Base-by-base conservation (phyloP, 371 early-diverging fungal genomes). In the Mycotypha africana region DNA sequence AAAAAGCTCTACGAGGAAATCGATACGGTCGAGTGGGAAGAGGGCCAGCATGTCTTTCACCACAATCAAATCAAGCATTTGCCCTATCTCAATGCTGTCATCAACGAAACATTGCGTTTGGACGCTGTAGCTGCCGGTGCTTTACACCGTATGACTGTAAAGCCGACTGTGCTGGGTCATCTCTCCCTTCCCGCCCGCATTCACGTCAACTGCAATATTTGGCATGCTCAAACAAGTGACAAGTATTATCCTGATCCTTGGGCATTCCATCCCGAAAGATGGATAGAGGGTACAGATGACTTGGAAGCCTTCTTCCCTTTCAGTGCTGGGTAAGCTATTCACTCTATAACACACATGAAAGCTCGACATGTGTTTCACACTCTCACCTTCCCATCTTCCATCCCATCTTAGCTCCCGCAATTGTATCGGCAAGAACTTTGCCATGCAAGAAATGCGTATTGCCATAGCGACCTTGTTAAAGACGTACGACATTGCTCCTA, bases 401-500 rank as follows among this genome's bases (percentile, higher is more conserved):
- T n/a, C n/a, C n/a, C n/a, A n/a, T n/a, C n/a, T n/a, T 49, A 62
- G 67, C 9, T 59, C 72, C 21, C 53, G 77, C 21, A 71, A 71
- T 41, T 76, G 77, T 39, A 65, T 74, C 32, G 77, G 77, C 31
- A 76, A 69, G 46, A 66, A 61, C 51, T 74, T 76, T 62, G 72
- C 70, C 12, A 36, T 53, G 31, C 63, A 63, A 49, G 77, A 76
- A 49, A 68, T 74, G 69, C 69, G 71, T 10, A 31, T 76, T 1
- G 36, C 59, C 14, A 23, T 76, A 26, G 51, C 68, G 0, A 51
- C 56, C 25, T 38, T 75, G 4, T 44, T 75, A 12, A 63, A 56
- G 26, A 25, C 42, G 10, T 70, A 51, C 43, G 59, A 60, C 8
- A 45, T 70, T n/a, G 14, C 21, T 9, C 34, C 63, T 17, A 63